Conservation (phyloP, 345 rosid genomes). For the Kandelia obovata region DNA sequence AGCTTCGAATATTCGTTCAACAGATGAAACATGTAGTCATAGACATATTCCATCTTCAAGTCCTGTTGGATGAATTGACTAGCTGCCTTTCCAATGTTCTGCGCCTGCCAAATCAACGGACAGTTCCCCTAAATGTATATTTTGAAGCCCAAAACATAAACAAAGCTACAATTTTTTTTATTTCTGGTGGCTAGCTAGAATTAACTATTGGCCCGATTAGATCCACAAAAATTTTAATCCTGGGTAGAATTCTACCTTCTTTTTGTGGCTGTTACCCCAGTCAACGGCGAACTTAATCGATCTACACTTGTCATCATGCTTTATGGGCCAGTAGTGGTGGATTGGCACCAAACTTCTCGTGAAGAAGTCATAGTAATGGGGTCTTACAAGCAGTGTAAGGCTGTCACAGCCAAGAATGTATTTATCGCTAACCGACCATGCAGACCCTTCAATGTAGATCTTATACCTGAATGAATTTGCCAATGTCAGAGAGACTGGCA, state of each 20-base stretch:
- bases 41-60: slow-evolving; percentile 29
- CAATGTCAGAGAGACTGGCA: background rate
- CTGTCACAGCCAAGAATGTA: slow-evolving; percentile 32
- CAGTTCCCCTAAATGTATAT: too few species aligned
- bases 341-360: slow-evolving; percentile 21
- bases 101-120: slow-evolving; percentile 17
- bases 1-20: slow-evolving; percentile 29
- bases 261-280: slow-evolving; percentile 28
- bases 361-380: slow-evolving; percentile 33
- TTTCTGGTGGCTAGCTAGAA: too few species aligned
- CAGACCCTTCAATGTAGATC: slow-evolving; percentile 34
- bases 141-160: too few species aligned
- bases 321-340: slow-evolving; percentile 27
- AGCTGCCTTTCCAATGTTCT: slow-evolving; percentile 23
- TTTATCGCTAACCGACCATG: slow-evolving; percentile 36
- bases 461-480: slow-evolving; percentile 21
- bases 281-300: slow-evolving; percentile 33
- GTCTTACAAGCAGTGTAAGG: slow-evolving; percentile 22
- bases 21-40: slow-evolving; percentile 34
- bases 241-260: slow-evolving; percentile 12
- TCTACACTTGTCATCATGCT: slow-evolving; percentile 23
- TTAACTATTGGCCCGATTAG: background rate
- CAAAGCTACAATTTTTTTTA: too few species aligned
- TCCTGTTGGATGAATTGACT: slow-evolving; percentile 28
- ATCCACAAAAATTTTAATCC: background rate